These are phyloP conservation scores for Acanthamoeba culbertsoni DNA, from an alignment of 208 protist species.

Conservation along the genomic window DNA sequence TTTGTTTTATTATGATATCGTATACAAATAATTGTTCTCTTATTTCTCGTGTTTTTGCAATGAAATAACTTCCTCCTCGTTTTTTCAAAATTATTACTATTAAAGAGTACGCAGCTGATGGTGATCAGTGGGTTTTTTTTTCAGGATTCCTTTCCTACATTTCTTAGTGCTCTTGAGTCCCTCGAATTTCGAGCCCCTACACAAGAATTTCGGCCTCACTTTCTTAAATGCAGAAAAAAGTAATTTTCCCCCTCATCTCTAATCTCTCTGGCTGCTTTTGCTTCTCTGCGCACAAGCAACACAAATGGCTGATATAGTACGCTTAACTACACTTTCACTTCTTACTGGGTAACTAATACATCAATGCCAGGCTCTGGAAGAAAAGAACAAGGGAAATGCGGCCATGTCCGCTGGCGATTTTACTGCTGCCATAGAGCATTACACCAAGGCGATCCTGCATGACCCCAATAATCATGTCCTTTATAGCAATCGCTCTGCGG, in stretches of 20 bases:
- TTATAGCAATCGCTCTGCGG: slow-evolving; percentile 82
- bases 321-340: not conserved
- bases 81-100: not conserved
- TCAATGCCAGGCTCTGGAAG: slow-evolving; percentile 6
- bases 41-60: not conserved
- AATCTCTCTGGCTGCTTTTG: not conserved
- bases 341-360: not conserved
- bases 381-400: slow-evolving; percentile 86
- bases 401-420: slow-evolving; percentile 94
- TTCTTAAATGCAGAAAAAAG: not conserved
- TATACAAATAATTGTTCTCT: too few relatives aligned
- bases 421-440: slow-evolving; percentile 83
- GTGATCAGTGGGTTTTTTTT: too few relatives aligned
- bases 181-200: not conserved
- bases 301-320: not conserved
- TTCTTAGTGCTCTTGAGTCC: not conserved
- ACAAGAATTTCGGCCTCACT: not conserved
- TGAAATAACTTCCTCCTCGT: not conserved
- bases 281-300: not conserved
- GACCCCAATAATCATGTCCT: slow-evolving; percentile 50
- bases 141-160: too few relatives aligned
- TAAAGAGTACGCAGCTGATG: too few relatives aligned
- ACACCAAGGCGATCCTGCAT: slow-evolving; percentile 70
- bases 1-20: too few relatives aligned
- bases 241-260: too few relatives aligned